These are phyloP conservation scores for Mortierella sp. DNA, from an alignment of 371 early-diverging fungal genomes.

Conservation along the genomic window DNA sequence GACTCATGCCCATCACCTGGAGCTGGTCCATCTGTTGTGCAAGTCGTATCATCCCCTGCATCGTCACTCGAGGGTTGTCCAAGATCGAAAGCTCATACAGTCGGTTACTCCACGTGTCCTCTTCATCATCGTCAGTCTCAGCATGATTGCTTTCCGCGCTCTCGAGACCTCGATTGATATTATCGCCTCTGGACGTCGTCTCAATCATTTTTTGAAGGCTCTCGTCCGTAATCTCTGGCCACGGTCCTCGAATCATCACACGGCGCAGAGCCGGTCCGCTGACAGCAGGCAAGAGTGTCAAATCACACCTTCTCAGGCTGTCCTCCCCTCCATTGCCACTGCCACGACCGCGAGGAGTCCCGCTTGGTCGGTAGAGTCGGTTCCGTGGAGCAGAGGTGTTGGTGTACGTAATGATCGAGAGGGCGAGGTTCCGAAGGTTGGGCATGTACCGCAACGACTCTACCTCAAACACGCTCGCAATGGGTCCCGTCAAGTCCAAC, in stretches of 20 bases:
- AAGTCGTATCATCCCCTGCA: slow-evolving; percentile 40
- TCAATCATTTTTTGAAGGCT: slow-evolving; percentile 23
- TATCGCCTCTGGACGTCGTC: background rate
- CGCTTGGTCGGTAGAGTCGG: background rate
- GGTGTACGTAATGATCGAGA: slow-evolving; percentile 10
- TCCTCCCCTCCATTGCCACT: background rate
- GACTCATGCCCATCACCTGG: slow-evolving; percentile 36
- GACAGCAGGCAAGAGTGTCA: slow-evolving; percentile 29
- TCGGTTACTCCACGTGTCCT: slow-evolving; percentile 22
- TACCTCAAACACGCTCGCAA: slow-evolving; percentile 38
- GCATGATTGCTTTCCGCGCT: background rate
- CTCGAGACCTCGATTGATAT: background rate
- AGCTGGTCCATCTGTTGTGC: slow-evolving; percentile 39
- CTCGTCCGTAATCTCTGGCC: slow-evolving; percentile 42
- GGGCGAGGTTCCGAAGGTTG: slow-evolving; percentile 21
- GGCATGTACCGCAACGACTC: slow-evolving; percentile 40
- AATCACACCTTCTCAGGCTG: background rate
- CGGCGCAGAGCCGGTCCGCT: slow-evolving; percentile 18
- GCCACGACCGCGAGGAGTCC: background rate
- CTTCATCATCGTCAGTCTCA: background rate
- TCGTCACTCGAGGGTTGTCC: slow-evolving; percentile 34
- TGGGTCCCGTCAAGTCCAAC: slow-evolving; percentile 32
- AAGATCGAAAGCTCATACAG: slow-evolving; percentile 36
- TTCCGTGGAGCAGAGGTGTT: slow-evolving; percentile 1
- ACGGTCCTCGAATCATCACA: slow-evolving; percentile 43